A percentile compares a stretch with the other conserved stretches of the same genome.
These are phyloP conservation scores for Penicillium sp. DNA, from an alignment of 2,329 filamentous ascomycete genomes.

Conservation along the genomic window DNA sequence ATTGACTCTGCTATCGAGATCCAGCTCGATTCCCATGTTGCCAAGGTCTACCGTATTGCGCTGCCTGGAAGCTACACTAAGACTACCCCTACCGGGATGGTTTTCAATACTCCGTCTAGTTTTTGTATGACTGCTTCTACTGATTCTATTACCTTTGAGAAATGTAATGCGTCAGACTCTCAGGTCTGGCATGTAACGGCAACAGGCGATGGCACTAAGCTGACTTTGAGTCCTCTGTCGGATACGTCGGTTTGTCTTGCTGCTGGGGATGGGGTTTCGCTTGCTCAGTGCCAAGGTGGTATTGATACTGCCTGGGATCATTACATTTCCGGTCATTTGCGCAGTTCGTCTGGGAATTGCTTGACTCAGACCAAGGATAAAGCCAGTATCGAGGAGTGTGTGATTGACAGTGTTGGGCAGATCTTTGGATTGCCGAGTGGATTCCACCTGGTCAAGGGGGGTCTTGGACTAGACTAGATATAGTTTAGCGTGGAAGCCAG, in stretches of 20 bases:
- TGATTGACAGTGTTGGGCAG: constrained; percentile 43
- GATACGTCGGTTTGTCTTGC: constrained; percentile 34
- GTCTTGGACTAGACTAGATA: not conserved
- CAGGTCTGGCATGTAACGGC: constrained; percentile 44
- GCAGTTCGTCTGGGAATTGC: constrained; percentile 36
- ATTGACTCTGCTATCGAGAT: constrained; percentile 26
- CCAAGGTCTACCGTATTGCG: constrained; percentile 45
- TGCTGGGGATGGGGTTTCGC: constrained; percentile 11
- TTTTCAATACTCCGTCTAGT: constrained; percentile 50
- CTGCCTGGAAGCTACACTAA: constrained; percentile 23
- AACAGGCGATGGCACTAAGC: constrained; percentile 27
- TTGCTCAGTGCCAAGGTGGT: constrained; percentile 16
- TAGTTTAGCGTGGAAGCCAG: not conserved
- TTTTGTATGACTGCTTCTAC: constrained; percentile 42
- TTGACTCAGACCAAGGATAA: constrained; percentile 37
- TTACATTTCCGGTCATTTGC: constrained; percentile 44
- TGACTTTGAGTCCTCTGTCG: constrained; percentile 40
- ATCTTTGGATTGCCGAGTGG: constrained; percentile 49
- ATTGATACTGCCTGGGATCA: constrained; percentile 45
- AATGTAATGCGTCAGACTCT: constrained; percentile 39
- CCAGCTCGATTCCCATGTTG: constrained; percentile 40
- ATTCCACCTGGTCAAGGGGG: constrained; percentile 12
- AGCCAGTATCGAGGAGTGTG: constrained; percentile 31
- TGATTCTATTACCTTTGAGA: constrained; percentile 31
- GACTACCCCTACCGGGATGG: constrained; percentile 46